Conservation (phyloP, 495 filamentous ascomycete species). For the Ascodesmis nigricans region DNA sequence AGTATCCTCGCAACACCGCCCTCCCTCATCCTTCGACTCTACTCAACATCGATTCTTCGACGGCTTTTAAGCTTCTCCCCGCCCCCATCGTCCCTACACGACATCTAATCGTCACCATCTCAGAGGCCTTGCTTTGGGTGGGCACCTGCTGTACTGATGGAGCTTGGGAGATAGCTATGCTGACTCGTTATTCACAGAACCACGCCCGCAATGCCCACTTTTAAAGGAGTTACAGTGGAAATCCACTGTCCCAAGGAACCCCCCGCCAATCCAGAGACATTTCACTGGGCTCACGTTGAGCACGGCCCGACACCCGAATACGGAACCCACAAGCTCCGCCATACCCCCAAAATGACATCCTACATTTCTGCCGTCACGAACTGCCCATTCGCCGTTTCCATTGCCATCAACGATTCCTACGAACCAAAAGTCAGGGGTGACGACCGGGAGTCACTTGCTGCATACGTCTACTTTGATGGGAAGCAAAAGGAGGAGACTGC, state of each 20-base stretch:
- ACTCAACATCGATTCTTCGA: too few relatives aligned
- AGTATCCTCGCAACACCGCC: too few relatives aligned
- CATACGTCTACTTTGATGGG: conserved; percentile 98
- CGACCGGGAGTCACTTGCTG: conserved; percentile 39
- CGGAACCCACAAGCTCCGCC: conserved; percentile 82
- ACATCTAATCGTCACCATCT: too few relatives aligned
- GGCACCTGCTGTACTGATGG: background rate
- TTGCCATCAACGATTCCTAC: conserved; percentile 83
- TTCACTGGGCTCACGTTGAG: conserved; percentile 20
- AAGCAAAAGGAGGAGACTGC: conserved; percentile 90
- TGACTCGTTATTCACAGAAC: too few relatives aligned
- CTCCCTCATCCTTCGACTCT: too few relatives aligned
- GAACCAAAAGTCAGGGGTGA: conserved; percentile 73
- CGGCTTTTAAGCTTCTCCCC: too few relatives aligned
- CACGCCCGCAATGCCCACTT: conserved; percentile 18
- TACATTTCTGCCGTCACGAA: conserved; percentile 62
- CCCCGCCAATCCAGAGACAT: conserved; percentile 15
- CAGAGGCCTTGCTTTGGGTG: background rate
- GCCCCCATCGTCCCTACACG: too few relatives aligned
- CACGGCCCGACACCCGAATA: conserved; percentile 66
- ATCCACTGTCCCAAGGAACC: conserved; percentile 21
- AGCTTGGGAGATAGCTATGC: too few relatives aligned
- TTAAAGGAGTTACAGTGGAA: conserved; percentile 21
- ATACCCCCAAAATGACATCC: conserved; percentile 74
- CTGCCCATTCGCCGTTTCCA: conserved; percentile 84